These are phyloP conservation scores for Ganoderma sinense DNA, from an alignment of 1,284 basidiomycete species.

Conservation along the genomic window DNA sequence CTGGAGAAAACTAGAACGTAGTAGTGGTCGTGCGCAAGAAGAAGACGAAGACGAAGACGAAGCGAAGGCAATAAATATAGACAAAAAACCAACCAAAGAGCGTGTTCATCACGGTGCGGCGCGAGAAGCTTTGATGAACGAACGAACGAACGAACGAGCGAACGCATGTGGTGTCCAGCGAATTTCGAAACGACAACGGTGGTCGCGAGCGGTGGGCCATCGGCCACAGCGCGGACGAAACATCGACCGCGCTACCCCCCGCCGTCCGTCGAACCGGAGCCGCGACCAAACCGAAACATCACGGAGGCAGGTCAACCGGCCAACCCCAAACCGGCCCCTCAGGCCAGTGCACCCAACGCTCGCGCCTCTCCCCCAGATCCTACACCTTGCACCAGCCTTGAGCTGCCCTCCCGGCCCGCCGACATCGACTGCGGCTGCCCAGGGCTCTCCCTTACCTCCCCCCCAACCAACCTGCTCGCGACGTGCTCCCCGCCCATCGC, in stretches of 20 bases:
- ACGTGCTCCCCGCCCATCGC: constrained; percentile 9
- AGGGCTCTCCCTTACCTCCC: background rate
- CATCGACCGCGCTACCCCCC: background rate
- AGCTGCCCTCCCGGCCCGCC: background rate
- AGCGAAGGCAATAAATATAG: constrained; percentile 12
- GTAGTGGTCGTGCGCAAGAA: too few species aligned
- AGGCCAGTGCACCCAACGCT: background rate
- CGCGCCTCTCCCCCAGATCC: too few species aligned
- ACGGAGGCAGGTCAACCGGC: too few species aligned
- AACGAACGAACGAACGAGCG: too few species aligned
- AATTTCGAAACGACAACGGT: background rate
- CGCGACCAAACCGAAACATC: too few species aligned
- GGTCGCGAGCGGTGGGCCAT: background rate
- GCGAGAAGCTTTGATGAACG: background rate
- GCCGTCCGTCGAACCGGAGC: too few species aligned
- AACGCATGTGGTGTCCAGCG: background rate
- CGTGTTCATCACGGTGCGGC: background rate
- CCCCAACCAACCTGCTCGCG: background rate
- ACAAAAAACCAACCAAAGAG: background rate
- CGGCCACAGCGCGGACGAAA: background rate
- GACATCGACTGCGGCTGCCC: background rate
- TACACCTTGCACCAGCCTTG: background rate
- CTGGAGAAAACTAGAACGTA: background rate
- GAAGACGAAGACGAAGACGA: too few species aligned
- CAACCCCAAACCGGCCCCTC: background rate